Evolutionary conservation across 2,329 filamentous ascomycete species (phyloP), one percentile per base, ranked within the genome.

Genomic region (Colletotrichum echinochloae): DNA sequence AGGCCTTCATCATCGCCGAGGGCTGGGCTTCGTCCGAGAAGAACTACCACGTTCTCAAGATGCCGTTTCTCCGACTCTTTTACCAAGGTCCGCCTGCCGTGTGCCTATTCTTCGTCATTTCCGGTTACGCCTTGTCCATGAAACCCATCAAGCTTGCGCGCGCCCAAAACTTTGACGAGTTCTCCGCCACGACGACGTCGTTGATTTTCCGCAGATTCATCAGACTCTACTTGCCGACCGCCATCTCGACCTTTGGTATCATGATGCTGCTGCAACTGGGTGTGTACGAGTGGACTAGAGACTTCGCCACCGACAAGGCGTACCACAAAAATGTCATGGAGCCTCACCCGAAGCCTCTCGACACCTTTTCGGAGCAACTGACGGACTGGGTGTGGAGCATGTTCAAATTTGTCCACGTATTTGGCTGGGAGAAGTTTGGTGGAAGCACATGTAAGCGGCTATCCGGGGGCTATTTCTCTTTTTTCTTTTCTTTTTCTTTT

Each of bases 61-160:
- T 89, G 1, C 88, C 87, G 9, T 83, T 89, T 70, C 65, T 89
- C 23, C 82, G 87, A 18, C 79, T 89, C 5, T 81, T 86, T 68
- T 89, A 85, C 75, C 85, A 85, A 61, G 88, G 87, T 0, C 86
- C 86, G 3, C 84, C 87, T 0, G 87, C 87, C 74, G 88, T 90
- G 48, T 87, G 85, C 77, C 79, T 89, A 73, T 91, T 91, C 81
- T 90, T 90, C 75, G 85, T 90, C 74, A 87, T 90, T 54, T 89
- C 87, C 0, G 88, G 88, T 26, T 90, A 89, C 77, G 89, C 88
- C 3, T 81, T 91, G 16, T 86, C 85, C 37, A 83, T 89, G 65
- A 83, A 83, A 55, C 85, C 86, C 1, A 74, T 88, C n/a, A 85
- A 83, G 72, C 80, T 86, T 59, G 77, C 81, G 30, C 82, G 83